phyloP scores from a whole-genome alignment of 2,329 filamentous ascomycete species.

The Botryotinia calthae region DNA sequence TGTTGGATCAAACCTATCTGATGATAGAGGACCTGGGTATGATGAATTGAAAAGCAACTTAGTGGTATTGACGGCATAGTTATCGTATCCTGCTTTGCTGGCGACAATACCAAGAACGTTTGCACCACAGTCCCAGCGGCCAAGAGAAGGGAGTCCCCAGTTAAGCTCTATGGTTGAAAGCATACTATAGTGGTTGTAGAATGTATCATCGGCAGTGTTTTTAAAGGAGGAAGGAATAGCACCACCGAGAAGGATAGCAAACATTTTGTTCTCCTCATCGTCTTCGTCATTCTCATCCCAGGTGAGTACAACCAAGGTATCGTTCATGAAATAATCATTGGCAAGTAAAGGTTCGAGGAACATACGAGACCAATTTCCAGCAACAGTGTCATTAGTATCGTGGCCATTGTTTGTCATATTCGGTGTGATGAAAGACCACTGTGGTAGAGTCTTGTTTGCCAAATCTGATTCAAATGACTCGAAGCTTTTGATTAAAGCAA shows the following conservation, averaged over 20 bases:
- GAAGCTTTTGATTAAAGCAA: constrained; percentile 61
- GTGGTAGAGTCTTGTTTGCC: constrained; percentile 54
- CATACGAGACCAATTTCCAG: constrained; percentile 49
- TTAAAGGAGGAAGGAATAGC: constrained; percentile 47
- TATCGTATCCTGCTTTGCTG: constrained; percentile 30
- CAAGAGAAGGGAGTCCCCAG: constrained; percentile 43
- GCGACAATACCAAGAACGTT: constrained; percentile 34
- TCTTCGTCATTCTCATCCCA: constrained; percentile 56
- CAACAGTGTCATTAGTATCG: constrained; percentile 48
- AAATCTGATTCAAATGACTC: constrained; percentile 59
- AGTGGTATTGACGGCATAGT: constrained; percentile 35
- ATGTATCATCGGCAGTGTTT: constrained; percentile 51
- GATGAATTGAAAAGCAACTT: constrained; percentile 45
- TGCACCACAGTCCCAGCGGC: constrained; percentile 42
- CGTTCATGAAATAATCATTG: constrained; percentile 50
- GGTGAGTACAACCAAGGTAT: constrained; percentile 54
- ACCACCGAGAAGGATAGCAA: constrained; percentile 52
- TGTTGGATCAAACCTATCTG: constrained; percentile 29
- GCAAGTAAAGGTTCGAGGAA: constrained; percentile 53
- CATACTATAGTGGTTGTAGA: constrained; percentile 46
- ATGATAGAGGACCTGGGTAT: constrained; percentile 41
- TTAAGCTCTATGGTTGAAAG: constrained; percentile 42
- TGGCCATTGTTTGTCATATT: constrained; percentile 67
- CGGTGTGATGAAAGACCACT: constrained; percentile 61
- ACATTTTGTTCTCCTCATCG: constrained; percentile 50